Evolutionary conservation across 2,329 filamentous ascomycete species (phyloP).

Genomic region (Arthroderma uncinatum): DNA sequence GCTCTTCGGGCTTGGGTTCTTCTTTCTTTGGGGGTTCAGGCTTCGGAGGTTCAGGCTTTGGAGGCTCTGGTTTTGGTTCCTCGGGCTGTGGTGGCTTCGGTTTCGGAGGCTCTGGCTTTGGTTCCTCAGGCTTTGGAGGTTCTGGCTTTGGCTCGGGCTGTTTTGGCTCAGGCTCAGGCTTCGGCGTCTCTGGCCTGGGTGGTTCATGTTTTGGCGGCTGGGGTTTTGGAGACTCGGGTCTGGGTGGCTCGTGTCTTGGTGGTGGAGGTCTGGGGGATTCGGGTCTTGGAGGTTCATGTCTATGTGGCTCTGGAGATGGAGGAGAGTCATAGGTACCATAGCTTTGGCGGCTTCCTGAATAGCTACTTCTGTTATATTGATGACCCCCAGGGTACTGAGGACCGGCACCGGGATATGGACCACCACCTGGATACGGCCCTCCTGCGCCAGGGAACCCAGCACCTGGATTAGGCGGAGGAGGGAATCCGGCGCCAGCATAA

Average conservation of each 20-base stretch:
- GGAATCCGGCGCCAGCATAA: constrained; percentile 17
- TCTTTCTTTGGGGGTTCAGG: not conserved
- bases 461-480: constrained; percentile 22
- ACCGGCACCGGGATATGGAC: constrained; percentile 15
- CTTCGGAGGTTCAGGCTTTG: not conserved
- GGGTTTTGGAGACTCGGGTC: not conserved
- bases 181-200: constrained; percentile 3
- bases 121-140: not conserved
- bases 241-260: not conserved
- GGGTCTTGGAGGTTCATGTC: constrained; percentile 5
- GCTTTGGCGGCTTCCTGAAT: constrained; percentile 7
- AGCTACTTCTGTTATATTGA: constrained; percentile 10
- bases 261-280: constrained; percentile 6
- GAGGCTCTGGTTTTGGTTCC: constrained; percentile 5
- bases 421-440: constrained; percentile 9
- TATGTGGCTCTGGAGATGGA: constrained; percentile 6
- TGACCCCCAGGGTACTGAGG: constrained; percentile 22
- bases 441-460: constrained; percentile 23
- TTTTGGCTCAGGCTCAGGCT: too few species aligned
- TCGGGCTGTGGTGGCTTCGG: too few species aligned
- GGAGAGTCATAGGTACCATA: constrained; percentile 10
- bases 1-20: not conserved
- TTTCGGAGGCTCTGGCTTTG: constrained; percentile 1
- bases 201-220: constrained; percentile 1
- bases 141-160: constrained; percentile 7